Conservation (phyloP, 768 basidiomycete species). For the Infundibulicybe gibba region DNA sequence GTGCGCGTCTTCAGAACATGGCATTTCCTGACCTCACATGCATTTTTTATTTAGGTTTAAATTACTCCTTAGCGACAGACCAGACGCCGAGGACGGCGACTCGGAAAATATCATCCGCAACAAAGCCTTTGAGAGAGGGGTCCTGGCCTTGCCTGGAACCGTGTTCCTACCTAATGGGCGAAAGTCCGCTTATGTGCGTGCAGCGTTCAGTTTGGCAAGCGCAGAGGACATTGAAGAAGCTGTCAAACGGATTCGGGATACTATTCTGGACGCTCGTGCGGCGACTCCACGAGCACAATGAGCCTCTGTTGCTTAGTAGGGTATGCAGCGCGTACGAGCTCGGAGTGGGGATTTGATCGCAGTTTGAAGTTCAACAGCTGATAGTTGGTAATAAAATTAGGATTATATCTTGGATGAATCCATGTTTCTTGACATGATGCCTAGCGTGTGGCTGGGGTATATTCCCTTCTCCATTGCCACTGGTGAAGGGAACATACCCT, state of each 20-base stretch:
- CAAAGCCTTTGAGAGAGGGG: slow-evolving; percentile 68
- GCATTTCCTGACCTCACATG: not conserved
- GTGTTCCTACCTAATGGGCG: slow-evolving; percentile 68
- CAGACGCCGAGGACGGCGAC: slow-evolving; percentile 42
- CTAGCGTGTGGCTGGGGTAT: too few relatives aligned
- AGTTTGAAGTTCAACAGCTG: too few relatives aligned
- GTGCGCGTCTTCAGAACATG: slow-evolving; percentile 32
- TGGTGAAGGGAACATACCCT: too few relatives aligned
- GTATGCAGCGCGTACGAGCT: too few relatives aligned
- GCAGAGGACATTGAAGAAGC: slow-evolving; percentile 71
- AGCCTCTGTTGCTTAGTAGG: too few relatives aligned
- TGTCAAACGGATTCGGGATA: slow-evolving; percentile 47
- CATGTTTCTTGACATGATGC: too few relatives aligned
- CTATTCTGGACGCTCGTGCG: slow-evolving; percentile 21
- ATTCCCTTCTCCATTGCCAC: too few relatives aligned
- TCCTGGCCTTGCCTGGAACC: slow-evolving; percentile 81
- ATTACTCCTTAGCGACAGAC: slow-evolving; percentile 38
- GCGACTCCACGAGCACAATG: not conserved
- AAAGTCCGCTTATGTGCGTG: slow-evolving; percentile 69
- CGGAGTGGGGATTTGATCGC: too few relatives aligned
- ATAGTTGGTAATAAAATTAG: too few relatives aligned
- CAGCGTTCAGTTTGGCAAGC: slow-evolving; percentile 66
- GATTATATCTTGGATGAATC: too few relatives aligned
- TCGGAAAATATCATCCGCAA: slow-evolving; percentile 63
- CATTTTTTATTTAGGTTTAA: slow-evolving; percentile 48